Conservation (phyloP, 768 basidiomycete species). For the Mycena floridula region DNA sequence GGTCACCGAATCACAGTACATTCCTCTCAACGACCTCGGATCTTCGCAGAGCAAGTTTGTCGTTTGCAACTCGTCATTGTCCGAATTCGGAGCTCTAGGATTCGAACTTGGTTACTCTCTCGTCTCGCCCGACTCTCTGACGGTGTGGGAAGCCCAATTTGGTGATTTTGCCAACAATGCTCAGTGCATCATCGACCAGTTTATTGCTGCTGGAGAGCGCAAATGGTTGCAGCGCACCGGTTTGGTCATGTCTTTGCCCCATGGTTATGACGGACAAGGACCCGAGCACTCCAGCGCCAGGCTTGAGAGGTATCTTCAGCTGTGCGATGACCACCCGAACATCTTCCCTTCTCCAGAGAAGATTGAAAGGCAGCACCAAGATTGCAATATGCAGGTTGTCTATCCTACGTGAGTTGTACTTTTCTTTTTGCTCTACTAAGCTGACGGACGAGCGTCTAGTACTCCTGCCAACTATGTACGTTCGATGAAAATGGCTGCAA, state of each 20-base stretch:
- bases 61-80: slow-evolving; percentile 94
- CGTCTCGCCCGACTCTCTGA: slow-evolving; percentile 87
- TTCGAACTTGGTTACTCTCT: slow-evolving; percentile 99
- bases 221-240: slow-evolving; percentile 97
- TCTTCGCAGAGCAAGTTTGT: slow-evolving; percentile 88
- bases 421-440: neutral
- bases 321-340: slow-evolving; percentile 96
- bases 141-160: slow-evolving; percentile 98
- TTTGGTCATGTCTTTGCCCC: slow-evolving; percentile 82
- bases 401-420: slow-evolving; percentile 84
- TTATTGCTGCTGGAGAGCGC: slow-evolving; percentile 93
- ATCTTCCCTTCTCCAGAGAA: slow-evolving; percentile 85
- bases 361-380: slow-evolving; percentile 93
- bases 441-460: slow-evolving; percentile 28
- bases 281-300: slow-evolving; percentile 97
- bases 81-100: slow-evolving; percentile 91
- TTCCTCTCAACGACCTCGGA: slow-evolving; percentile 85
- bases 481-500: neutral
- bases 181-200: slow-evolving; percentile 97
- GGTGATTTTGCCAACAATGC: slow-evolving; percentile 98
- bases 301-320: slow-evolving; percentile 93
- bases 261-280: slow-evolving; percentile 98
- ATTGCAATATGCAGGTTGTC: slow-evolving; percentile 99
- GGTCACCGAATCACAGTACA: slow-evolving; percentile 82
- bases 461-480: slow-evolving; percentile 92